Evolutionary conservation across 768 basidiomycete genomes (phyloP).

Genomic region (Leccinum longicurvipes): DNA sequence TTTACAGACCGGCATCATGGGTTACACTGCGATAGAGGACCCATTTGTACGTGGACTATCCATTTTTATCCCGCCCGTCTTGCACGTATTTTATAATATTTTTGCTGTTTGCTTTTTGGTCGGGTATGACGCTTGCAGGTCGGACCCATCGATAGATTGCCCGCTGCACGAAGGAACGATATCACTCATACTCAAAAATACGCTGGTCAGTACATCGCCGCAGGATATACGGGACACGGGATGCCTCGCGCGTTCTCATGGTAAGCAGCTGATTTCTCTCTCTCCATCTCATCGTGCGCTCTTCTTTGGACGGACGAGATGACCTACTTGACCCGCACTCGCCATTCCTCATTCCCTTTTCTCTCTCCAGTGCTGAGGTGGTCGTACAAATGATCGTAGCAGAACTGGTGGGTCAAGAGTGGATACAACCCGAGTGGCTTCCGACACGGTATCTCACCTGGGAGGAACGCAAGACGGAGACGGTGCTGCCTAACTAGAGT

Average conservation of each 20-base stretch:
- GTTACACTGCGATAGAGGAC: constrained; percentile 55
- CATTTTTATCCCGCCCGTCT: not conserved
- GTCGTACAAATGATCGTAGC: constrained; percentile 57
- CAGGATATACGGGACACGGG: constrained; percentile 75
- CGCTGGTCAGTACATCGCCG: constrained; percentile 66
- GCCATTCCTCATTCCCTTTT: not conserved
- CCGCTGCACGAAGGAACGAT: constrained; percentile 12
- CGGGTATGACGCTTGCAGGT: constrained; percentile 39
- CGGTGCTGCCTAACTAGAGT: not conserved
- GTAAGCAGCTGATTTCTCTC: constrained; percentile 23
- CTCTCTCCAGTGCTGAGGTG: constrained; percentile 51
- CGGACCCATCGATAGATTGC: constrained; percentile 48
- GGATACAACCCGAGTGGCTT: constrained; percentile 60
- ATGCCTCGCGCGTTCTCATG: constrained; percentile 77
- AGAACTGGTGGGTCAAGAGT: constrained; percentile 41
- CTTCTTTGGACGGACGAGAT: not conserved
- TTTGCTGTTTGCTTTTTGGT: not conserved
- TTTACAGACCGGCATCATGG: constrained; percentile 79
- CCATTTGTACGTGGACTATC: constrained; percentile 54
- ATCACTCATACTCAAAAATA: constrained; percentile 20
- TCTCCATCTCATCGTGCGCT: not conserved
- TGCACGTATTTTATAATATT: not conserved
- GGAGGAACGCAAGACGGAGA: constrained; percentile 8
- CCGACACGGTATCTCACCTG: constrained; percentile 51
- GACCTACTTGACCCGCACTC: not conserved